Evolutionary conservation across 2,329 filamentous ascomycete genomes (phyloP), one percentile per base, ranked within the genome.

Genomic region (Penicillium paneum): DNA sequence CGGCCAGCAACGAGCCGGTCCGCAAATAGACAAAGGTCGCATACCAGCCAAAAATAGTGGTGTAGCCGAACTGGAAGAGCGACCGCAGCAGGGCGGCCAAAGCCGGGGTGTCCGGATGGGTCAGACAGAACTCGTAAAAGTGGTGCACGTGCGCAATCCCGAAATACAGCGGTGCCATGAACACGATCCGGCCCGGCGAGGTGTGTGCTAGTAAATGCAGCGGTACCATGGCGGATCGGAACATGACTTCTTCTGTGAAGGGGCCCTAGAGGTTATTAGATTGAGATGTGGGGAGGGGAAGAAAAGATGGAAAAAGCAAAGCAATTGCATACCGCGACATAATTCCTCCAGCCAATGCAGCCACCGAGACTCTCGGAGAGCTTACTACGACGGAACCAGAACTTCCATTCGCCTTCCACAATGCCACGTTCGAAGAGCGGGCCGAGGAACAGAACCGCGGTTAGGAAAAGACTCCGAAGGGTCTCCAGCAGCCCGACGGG

Each of bases 141-240:
- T 99, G 94, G 74, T 99, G 93, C 44, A 96, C 75, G 75, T 99
- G 94, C 8, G 94, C 92, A 41, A 96, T 85, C 48, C 93, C 93
- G 69, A 97, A 97, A 71, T 96, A 87, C 11, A 97, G 77, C 7
- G 93, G 93, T 1, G 90, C 90, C 11, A 90, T 76, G 74, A 96
- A 91, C 67, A 96, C 83, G 60, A 90, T 91, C 3, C 67, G 75
- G 3, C 70, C 67, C 0, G 77, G 71, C 40, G 81, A 79, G 47
- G 84, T 77, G 41, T 81, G 81, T 19, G 91, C 86, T 46, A 91
- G 78, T 29, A 97, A 77, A 67, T 97, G 87, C 11, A 97, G 80
- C 2, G 93, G 89, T 36, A 97, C 82, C 49, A 92, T 86, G 62
- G 91, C 85, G 3, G 90, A 91, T 67, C 94, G 89, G 79, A 97